Evolutionary conservation across 1,284 basidiomycete genomes (phyloP).

Genomic region (Coniferiporia sulphurascens): DNA sequence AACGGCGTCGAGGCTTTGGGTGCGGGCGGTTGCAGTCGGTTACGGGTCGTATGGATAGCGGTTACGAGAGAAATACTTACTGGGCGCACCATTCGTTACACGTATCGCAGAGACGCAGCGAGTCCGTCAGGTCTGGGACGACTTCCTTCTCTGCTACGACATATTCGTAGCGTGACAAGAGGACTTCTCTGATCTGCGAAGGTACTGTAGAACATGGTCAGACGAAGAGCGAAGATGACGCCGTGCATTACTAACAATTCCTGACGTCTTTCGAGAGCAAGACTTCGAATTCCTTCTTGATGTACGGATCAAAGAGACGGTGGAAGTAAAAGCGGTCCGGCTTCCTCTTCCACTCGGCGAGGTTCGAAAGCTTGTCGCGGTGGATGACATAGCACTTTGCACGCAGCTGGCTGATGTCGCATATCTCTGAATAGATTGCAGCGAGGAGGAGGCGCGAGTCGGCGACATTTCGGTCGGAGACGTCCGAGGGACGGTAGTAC

Average conservation of each 20-base stretch:
- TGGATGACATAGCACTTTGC: slow-evolving; percentile 91
- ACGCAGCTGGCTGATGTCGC: slow-evolving; percentile 87
- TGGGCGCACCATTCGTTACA: slow-evolving; percentile 87
- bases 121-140: slow-evolving; percentile 85
- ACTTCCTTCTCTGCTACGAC: slow-evolving; percentile 92
- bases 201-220: slow-evolving; percentile 54
- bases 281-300: slow-evolving; percentile 97
- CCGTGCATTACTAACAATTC: slow-evolving; percentile 64
- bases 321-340: slow-evolving; percentile 96
- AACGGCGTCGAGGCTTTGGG: slow-evolving; percentile 76
- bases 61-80: slow-evolving; percentile 41
- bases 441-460: slow-evolving; percentile 89
- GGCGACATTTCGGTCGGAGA: slow-evolving; percentile 77
- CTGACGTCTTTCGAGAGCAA: slow-evolving; percentile 82
- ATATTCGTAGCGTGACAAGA: slow-evolving; percentile 88
- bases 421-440: slow-evolving; percentile 93
- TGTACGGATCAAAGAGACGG: slow-evolving; percentile 93
- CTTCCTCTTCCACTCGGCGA: slow-evolving; percentile 92
- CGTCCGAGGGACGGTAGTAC: slow-evolving; percentile 90
- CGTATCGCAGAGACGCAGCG: slow-evolving; percentile 78
- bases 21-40: slow-evolving; percentile 1
- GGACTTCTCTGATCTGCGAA: slow-evolving; percentile 67
- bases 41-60: no score
- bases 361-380: slow-evolving; percentile 89
- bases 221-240: slow-evolving; percentile 21